Evolutionary conservation across 495 filamentous ascomycete genomes (phyloP).

Genomic region (Neurospora tetraspora): DNA sequence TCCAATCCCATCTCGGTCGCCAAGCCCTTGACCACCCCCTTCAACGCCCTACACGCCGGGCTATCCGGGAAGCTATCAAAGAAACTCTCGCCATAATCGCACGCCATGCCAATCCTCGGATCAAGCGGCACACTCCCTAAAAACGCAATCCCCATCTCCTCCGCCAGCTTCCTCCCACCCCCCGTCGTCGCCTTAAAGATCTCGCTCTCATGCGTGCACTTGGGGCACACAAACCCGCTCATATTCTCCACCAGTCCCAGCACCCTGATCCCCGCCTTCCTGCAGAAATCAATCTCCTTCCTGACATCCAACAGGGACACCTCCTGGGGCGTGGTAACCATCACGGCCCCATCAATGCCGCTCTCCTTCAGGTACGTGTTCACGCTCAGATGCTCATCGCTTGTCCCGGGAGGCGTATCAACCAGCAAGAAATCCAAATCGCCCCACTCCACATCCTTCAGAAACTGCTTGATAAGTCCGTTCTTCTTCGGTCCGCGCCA

Average conservation of each 20-base stretch:
- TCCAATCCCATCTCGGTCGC: conserved; percentile 52
- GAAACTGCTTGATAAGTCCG: conserved; percentile 90
- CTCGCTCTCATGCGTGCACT: conserved; percentile 67
- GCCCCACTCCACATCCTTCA: conserved; percentile 97
- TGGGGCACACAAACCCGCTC: conserved; percentile 90
- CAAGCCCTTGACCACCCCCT: conserved; percentile 62
- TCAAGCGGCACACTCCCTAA: conserved; percentile 89
- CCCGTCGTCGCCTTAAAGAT: conserved; percentile 92
- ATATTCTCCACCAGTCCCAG: conserved; percentile 96
- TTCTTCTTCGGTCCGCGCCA: conserved; percentile 99
- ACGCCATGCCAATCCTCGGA: conserved; percentile 88
- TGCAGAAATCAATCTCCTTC: conserved; percentile 95
- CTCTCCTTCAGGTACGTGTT: conserved; percentile 79
- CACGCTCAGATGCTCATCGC: conserved; percentile 88
- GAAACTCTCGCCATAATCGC: conserved; percentile 96
- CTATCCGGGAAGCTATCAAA: conserved; percentile 89
- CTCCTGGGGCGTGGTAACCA: conserved; percentile 93
- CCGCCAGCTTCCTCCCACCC: conserved; percentile 66
- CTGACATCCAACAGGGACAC: conserved; percentile 86
- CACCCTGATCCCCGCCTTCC: conserved; percentile 82
- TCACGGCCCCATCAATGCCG: conserved; percentile 83
- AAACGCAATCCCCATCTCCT: conserved; percentile 79
- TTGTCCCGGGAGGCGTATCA: conserved; percentile 91
- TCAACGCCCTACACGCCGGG: conserved; percentile 71
- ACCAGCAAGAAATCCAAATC: conserved; percentile 86